phyloP scores from a whole-genome alignment of 345 rosid genomes.

The Leavenworthia alabamica region DNA sequence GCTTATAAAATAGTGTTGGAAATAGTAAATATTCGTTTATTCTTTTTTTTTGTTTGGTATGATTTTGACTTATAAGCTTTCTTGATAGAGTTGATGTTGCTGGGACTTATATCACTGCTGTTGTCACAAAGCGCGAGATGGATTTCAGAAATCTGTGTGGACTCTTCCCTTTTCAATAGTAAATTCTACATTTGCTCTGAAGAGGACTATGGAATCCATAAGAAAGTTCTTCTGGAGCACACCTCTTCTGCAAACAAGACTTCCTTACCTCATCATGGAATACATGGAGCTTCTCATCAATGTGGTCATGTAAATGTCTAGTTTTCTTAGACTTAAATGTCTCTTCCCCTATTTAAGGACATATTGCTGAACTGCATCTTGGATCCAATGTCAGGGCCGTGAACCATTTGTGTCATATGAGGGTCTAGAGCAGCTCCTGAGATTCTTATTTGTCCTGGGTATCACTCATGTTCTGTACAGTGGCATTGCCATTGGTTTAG shows the following conservation, averaged over 20 bases:
- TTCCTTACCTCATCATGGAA: slow-evolving; percentile 46
- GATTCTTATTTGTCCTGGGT: slow-evolving; percentile 84
- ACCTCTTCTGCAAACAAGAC: slow-evolving; percentile 40
- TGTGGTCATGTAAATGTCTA: slow-evolving; percentile 62
- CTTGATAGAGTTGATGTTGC: slow-evolving; percentile 83
- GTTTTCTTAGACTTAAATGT: neutral
- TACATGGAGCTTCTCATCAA: slow-evolving; percentile 43
- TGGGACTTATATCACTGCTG: slow-evolving; percentile 83
- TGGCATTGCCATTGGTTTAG: slow-evolving; percentile 77
- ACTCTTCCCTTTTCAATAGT: slow-evolving; percentile 81
- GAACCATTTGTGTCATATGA: slow-evolving; percentile 86
- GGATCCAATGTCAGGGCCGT: slow-evolving; percentile 51
- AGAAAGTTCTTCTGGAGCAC: slow-evolving; percentile 37
- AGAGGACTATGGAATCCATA: slow-evolving; percentile 42
- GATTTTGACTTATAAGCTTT: slow-evolving; percentile 11
- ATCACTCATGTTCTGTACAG: slow-evolving; percentile 87
- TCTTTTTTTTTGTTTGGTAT: neutral
- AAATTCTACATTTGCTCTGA: slow-evolving; percentile 75
- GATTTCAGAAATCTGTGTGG: slow-evolving; percentile 86
- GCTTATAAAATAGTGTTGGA: neutral
- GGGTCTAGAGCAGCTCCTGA: slow-evolving; percentile 84
- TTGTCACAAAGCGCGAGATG: slow-evolving; percentile 86
- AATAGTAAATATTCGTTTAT: neutral
- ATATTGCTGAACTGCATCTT: neutral
- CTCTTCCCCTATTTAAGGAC: neutral